phyloP scores from a whole-genome alignment of 306 rosid genomes.

The Cucurbita maxima region DNA sequence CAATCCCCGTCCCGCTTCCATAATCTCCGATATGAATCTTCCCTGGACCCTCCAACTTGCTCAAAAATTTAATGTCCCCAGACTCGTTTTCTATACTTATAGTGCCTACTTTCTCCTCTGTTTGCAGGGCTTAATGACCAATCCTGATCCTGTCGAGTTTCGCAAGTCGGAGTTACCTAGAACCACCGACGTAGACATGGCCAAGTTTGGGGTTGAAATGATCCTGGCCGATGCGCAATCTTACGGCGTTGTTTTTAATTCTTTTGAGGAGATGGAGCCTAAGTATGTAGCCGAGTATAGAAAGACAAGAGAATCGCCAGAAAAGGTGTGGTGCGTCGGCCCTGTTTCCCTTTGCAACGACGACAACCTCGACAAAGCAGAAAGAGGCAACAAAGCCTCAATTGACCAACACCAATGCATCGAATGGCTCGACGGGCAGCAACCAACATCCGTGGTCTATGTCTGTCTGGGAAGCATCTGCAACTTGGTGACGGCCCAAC shows the following conservation, averaged over 20 bases:
- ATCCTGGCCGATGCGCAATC: background rate
- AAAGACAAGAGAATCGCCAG: conserved; percentile 8
- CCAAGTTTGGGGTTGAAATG: background rate
- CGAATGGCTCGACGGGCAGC: conserved; percentile 34
- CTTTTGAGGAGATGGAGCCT: conserved; percentile 29
- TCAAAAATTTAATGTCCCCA: background rate
- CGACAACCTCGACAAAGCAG: conserved; percentile 25
- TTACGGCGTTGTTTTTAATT: conserved; percentile 15
- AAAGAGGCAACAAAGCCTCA: conserved; percentile 34
- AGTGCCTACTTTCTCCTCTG: background rate
- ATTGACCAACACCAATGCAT: conserved; percentile 12
- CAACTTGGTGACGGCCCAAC: conserved; percentile 1
- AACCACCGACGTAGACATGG: background rate
- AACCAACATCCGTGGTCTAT: conserved; percentile 27
- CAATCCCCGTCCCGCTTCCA: conserved; percentile 36
- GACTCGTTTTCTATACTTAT: background rate
- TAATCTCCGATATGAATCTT: conserved; percentile 41
- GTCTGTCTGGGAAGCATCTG: conserved; percentile 34
- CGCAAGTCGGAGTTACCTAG: conserved; percentile 4
- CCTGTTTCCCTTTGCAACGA: conserved; percentile 24
- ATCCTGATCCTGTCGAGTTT: background rate
- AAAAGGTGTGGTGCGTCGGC: conserved; percentile 40
- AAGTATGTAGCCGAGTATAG: conserved; percentile 23
- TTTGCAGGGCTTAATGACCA: background rate
- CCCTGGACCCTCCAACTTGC: conserved; percentile 20